A percentile compares a stretch with the other conserved stretches of the same genome.
These are phyloP conservation scores for Populus euphratica DNA, from an alignment of 345 rosid genomes.

Conservation along the genomic window DNA sequence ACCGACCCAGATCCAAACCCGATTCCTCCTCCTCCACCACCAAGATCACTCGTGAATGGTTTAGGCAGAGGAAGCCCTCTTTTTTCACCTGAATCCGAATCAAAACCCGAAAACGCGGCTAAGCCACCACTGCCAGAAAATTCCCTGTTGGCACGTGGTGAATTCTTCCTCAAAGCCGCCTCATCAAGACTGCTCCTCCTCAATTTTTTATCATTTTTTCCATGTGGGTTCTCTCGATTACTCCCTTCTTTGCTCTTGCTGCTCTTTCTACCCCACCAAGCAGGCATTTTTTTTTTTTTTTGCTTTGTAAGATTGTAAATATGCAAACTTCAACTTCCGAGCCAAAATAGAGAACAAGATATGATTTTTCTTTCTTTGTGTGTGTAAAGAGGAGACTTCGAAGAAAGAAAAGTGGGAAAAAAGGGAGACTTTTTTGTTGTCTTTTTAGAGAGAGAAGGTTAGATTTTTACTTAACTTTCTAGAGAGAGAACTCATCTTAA, in stretches of 20 bases:
- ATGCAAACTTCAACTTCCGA: background rate
- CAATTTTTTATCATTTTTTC: constrained; percentile 14
- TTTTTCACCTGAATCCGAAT: constrained; percentile 59
- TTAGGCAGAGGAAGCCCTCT: constrained; percentile 72
- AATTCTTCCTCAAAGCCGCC: constrained; percentile 28
- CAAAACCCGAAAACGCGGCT: constrained; percentile 66
- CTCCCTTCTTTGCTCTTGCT: constrained; percentile 53
- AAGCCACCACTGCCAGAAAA: constrained; percentile 38
- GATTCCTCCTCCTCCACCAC: constrained; percentile 22
- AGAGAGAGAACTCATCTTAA: background rate
- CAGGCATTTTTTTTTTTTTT: constrained; percentile 49
- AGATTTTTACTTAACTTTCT: background rate
- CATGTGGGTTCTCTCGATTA: constrained; percentile 15
- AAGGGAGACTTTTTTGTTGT: background rate
- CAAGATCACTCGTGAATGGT: constrained; percentile 41
- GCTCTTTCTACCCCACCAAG: constrained; percentile 72
- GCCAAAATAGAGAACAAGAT: background rate
- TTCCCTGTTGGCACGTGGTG: constrained; percentile 53
- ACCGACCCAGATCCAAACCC: constrained; percentile 60
- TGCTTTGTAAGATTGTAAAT: background rate
- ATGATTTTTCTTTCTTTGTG: background rate
- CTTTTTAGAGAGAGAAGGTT: background rate
- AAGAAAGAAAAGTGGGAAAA: constrained; percentile 1
- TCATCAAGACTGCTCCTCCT: constrained; percentile 41
- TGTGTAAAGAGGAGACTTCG: constrained; percentile 1